A percentile compares a stretch with the other conserved stretches of the same genome.
Conservation (phyloP, 768 basidiomycete species). For the Mrakia blollopis region DNA sequence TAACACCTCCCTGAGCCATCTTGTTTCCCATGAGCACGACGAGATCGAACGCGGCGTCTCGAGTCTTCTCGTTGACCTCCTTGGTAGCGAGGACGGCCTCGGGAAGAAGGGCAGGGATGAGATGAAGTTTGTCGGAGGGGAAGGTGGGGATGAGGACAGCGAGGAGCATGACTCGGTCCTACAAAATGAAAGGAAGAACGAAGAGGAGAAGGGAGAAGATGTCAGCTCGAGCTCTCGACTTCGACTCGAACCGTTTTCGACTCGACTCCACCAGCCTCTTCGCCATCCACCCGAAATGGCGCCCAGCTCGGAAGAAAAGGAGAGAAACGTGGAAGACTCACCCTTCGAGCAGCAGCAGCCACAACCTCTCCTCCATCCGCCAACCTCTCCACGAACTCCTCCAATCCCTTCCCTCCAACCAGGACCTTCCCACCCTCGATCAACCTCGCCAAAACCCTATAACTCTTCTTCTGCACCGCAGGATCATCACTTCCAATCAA, state of each 20-base stretch:
- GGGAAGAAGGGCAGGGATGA: conserved; percentile 82
- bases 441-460: conserved; percentile 75
- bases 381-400: conserved; percentile 60
- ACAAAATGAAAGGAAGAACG: conserved; percentile 22
- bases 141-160: conserved; percentile 63
- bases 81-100: conserved; percentile 94
- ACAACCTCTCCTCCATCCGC: conserved; percentile 63
- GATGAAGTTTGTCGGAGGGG: conserved; percentile 65
- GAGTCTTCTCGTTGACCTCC: conserved; percentile 88
- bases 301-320: no score
- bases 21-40: conserved; percentile 87
- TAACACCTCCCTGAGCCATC: conserved; percentile 80
- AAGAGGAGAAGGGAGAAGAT: conserved; percentile 20
- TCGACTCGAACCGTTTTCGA: background rate
- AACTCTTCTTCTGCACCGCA: conserved; percentile 90
- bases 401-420: conserved; percentile 47
- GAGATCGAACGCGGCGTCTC: conserved; percentile 82
- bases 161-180: conserved; percentile 81
- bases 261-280: no score
- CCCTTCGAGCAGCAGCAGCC: conserved; percentile 80
- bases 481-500: conserved; percentile 74
- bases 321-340: conserved; percentile 39
- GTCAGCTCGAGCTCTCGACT: background rate
- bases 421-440: conserved; percentile 59
- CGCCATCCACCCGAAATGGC: no score